Base-by-base conservation (phyloP, 2,329 filamentous ascomycete genomes). In the Ceratocystiopsis minuta region DNA sequence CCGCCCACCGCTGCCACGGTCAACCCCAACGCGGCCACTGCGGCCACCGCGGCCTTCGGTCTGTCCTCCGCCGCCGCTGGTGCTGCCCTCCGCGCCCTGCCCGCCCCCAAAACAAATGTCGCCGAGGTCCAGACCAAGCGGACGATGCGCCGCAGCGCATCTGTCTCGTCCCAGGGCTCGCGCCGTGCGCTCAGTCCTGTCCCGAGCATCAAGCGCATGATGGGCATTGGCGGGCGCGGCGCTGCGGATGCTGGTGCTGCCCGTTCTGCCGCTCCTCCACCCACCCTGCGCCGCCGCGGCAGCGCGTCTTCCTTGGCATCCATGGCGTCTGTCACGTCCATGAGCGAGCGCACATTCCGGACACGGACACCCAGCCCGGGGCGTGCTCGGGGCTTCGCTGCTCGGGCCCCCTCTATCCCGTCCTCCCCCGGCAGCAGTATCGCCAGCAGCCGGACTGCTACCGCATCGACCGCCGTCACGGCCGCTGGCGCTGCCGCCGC, bases 311-410 rank as follows among this genome's bases (percentile, higher is more conserved):
- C 86, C 15, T 34, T 46, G 35, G 16, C 75, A 20, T 94, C 86
- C 59, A 72, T 72, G 20, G 71, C 76, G 24, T 94, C 86, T 39
- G 93, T 95, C 87, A 79, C 75, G 24, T 94, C 86, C 39, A 93
- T 96, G 87, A 79, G 75, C 28, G 82, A 88, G 56, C 75, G 88
- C 44, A 87, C 85, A 1, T 94, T 95, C 58, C 76, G 87, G 50
- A 80, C 80, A 13, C 75, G 87, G 50, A 80, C 80, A 13, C 75
- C 78, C 4, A 92, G 78, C 4, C 83, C 69, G 46, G 24, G 24
- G 11, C 24, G 24, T 28, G 24, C 24, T 28, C 24, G 24, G 5
- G 24, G 24, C 7, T 9, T 28, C 5, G 24, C 24, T 28, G 2
- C 24, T 28, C 24, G 24, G 24, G 65, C 57, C 55, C 65, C 66